Evolutionary conservation across 345 rosid species (phyloP).

Genomic region (Garcia nutans): DNA sequence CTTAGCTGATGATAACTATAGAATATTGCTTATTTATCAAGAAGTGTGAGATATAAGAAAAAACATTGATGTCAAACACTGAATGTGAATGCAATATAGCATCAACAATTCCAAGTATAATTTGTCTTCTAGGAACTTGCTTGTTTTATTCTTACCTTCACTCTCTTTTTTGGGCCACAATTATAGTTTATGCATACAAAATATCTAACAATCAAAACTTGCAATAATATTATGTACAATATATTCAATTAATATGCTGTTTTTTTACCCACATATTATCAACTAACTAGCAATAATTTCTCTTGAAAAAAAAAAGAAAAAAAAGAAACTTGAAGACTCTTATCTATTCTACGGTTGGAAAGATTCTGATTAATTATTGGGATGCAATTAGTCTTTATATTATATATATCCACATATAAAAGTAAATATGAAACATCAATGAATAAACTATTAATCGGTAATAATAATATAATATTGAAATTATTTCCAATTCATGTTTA

Average conservation of each 20-base stretch:
- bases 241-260: background rate
- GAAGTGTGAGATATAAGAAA: conserved; percentile 8
- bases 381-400: too few species aligned
- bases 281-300: background rate
- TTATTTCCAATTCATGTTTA: background rate
- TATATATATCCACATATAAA: too few species aligned
- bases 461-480: background rate
- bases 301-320: too few species aligned
- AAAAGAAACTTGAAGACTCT: too few species aligned
- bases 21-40: background rate
- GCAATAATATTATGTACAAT: background rate
- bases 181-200: conserved; percentile 15
- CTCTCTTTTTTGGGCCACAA: conserved; percentile 34
- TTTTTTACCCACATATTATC: too few species aligned
- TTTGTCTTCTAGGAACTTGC: conserved; percentile 32
- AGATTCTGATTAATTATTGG: too few species aligned
- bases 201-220: conserved; percentile 20
- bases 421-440: too few species aligned
- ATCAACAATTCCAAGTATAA: conserved; percentile 29
- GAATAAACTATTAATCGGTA: too few species aligned
- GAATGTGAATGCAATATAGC: conserved; percentile 13
- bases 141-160: conserved; percentile 16
- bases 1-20: background rate
- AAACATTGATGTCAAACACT: conserved; percentile 23
- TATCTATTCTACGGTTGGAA: too few species aligned